Evolutionary conservation across 2,329 filamentous ascomycete genomes (phyloP).

Genomic region (Alternaria viburni): DNA sequence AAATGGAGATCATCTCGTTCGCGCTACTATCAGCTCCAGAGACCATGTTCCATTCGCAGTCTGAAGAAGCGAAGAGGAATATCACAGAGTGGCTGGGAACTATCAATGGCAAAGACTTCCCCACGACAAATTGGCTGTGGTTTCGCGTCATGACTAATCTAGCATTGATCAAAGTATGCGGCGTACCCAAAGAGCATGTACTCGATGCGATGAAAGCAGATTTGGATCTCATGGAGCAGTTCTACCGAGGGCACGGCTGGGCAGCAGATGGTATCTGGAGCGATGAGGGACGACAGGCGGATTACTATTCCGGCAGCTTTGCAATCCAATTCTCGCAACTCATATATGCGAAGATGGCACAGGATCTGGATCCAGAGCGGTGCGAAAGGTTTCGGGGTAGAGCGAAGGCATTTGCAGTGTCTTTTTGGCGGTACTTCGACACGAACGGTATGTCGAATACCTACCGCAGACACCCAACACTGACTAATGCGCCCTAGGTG

Average conservation of each 20-base stretch:
- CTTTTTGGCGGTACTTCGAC: constrained; percentile 60
- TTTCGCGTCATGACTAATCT: constrained; percentile 60
- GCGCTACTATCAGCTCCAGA: constrained; percentile 55
- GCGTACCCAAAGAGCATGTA: constrained; percentile 45
- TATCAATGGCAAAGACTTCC: constrained; percentile 56
- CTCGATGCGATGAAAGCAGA: constrained; percentile 51
- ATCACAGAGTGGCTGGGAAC: constrained; percentile 52
- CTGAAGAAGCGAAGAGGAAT: constrained; percentile 40
- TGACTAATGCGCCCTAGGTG: constrained; percentile 41
- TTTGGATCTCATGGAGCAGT: constrained; percentile 53
- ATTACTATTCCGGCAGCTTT: constrained; percentile 63
- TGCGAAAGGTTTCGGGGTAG: constrained; percentile 47
- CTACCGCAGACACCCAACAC: neutral
- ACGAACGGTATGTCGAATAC: constrained; percentile 42
- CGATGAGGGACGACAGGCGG: constrained; percentile 50
- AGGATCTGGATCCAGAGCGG: constrained; percentile 50
- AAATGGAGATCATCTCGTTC: constrained; percentile 60
- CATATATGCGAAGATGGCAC: constrained; percentile 54
- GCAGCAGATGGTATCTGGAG: constrained; percentile 56
- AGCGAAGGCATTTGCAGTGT: constrained; percentile 51
- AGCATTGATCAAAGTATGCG: constrained; percentile 53
- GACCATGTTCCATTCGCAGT: constrained; percentile 44
- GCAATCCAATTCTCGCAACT: constrained; percentile 61
- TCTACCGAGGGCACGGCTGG: constrained; percentile 57
- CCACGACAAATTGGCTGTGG: constrained; percentile 60